Base-by-base conservation (phyloP, 2,329 filamentous ascomycete species). In the Talaromyces sp. region DNA sequence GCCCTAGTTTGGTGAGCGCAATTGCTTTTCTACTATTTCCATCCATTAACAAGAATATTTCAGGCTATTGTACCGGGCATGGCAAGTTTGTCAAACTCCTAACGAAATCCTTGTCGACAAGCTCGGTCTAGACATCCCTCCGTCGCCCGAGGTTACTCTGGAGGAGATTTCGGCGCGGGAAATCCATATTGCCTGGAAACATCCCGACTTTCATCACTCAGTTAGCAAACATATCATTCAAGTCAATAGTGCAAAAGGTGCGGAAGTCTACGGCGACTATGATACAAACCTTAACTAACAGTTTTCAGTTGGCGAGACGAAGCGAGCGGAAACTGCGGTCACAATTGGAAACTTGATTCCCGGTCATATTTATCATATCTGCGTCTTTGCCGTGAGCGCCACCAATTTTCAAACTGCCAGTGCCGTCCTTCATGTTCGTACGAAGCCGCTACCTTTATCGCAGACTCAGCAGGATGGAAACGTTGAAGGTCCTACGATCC, bases 351-450 rank as follows among this genome's bases (percentile, higher is more conserved):
- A 93, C 45, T 83, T 99, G 8, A 89, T 90, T 71, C 93, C 95
- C 0, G 89, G 90, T 69, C 91, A 91, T 72, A 96, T 93, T 73
- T 98, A 98, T 79, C 96, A 96, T 69, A 89, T 99, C 33, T 90
- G 94, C 67, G 92, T 98, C 62, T 91, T 97, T 70, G 92, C 94
- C 45, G 90, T 97, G 62, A 96, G 94, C 58, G 87, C 90, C 35
- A 92, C 93, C 70, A 96, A 95, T 77, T 98, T 98, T 72, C 92
- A 96, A 74, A 92, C 93, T 0, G 90, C 92, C 43, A 97, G 95
- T 76, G 85, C 88, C 5, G 87, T 96, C 43, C 89, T 98, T 68
- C 90, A 95, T 63, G 83, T 99, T 63, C 87, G 90, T 71, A 98
- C 95, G 56, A 75, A 85, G 82, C 73, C 83, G 81, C 70, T 88